phyloP scores from a whole-genome alignment of 495 filamentous ascomycete genomes.

The Clavariopsis aquatica region DNA sequence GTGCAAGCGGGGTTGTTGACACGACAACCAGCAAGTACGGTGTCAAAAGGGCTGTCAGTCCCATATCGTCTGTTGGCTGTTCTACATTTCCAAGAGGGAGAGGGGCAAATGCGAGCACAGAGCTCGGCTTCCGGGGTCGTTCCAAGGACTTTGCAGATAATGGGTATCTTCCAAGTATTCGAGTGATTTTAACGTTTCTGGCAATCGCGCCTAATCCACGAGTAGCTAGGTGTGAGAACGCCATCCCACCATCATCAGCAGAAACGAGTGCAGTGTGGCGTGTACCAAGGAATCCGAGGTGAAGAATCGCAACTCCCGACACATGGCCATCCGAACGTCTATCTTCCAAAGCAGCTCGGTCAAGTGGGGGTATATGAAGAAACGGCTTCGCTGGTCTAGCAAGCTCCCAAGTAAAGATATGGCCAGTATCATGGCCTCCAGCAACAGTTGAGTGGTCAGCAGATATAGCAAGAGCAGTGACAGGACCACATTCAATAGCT shows the following conservation, averaged over 20 bases:
- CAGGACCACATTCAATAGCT: conserved; percentile 88
- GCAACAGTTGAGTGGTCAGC: conserved; percentile 92
- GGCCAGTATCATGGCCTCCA: conserved; percentile 82
- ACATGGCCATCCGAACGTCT: conserved; percentile 79
- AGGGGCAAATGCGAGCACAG: conserved; percentile 87
- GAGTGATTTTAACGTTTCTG: conserved; percentile 81
- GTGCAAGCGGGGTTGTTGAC: conserved; percentile 91
- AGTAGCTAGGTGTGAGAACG: conserved; percentile 94
- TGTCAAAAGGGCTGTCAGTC: conserved; percentile 91
- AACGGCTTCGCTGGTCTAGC: conserved; percentile 79
- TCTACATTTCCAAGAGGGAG: conserved; percentile 91
- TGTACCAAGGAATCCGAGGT: conserved; percentile 93
- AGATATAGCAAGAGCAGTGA: conserved; percentile 86
- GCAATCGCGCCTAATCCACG: conserved; percentile 83
- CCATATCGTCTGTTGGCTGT: conserved; percentile 81
- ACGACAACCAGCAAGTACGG: conserved; percentile 95
- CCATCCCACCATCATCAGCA: conserved; percentile 95
- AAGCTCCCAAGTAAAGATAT: conserved; percentile 97
- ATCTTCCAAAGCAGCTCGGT: conserved; percentile 62
- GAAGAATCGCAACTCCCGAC: conserved; percentile 71
- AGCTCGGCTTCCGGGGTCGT: conserved; percentile 84
- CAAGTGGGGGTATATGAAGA: conserved; percentile 78
- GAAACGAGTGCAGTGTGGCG: conserved; percentile 95
- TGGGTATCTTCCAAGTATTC: conserved; percentile 91
- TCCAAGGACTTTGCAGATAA: conserved; percentile 52